Evolutionary conservation across 2,329 filamentous ascomycete species (phyloP).

Genomic region (Talaromyces piceae): DNA sequence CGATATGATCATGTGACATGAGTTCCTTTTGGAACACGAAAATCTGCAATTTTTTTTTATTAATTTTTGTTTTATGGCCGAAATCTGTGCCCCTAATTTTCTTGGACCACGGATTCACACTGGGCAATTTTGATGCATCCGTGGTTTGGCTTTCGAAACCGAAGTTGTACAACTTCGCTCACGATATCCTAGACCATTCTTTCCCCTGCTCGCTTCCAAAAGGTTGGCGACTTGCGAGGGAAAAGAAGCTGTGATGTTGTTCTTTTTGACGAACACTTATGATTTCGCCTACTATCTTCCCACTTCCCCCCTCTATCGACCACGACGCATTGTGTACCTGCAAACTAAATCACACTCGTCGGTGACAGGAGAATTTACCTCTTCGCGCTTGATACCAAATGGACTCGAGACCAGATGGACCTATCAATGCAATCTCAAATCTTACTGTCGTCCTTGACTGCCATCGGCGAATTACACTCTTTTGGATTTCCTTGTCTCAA

Average conservation of each 20-base stretch:
- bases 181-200: slow-evolving; percentile 5
- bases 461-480: background rate
- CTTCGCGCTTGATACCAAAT: background rate
- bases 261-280: slow-evolving; percentile 9
- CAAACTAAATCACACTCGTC: background rate
- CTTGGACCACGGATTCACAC: background rate
- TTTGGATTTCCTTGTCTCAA: background rate
- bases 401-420: background rate
- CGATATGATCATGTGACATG: slow-evolving; percentile 19
- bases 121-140: background rate
- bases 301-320: slow-evolving; percentile 4
- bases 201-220: slow-evolving; percentile 2
- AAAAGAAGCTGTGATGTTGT: background rate
- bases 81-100: slow-evolving; percentile 7
- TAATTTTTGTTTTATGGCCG: slow-evolving; percentile 12
- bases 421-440: background rate
- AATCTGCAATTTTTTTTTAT: slow-evolving; percentile 12
- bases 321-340: slow-evolving; percentile 7
- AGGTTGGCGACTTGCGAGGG: slow-evolving; percentile 1
- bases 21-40: slow-evolving; percentile 12
- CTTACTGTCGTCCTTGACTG: slow-evolving; percentile 1
- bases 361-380: background rate
- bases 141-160: background rate
- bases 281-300: slow-evolving; percentile 8
- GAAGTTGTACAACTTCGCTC: slow-evolving; percentile 1